Base-by-base conservation (phyloP, 495 filamentous ascomycete genomes). In the Penicillium angulare region DNA sequence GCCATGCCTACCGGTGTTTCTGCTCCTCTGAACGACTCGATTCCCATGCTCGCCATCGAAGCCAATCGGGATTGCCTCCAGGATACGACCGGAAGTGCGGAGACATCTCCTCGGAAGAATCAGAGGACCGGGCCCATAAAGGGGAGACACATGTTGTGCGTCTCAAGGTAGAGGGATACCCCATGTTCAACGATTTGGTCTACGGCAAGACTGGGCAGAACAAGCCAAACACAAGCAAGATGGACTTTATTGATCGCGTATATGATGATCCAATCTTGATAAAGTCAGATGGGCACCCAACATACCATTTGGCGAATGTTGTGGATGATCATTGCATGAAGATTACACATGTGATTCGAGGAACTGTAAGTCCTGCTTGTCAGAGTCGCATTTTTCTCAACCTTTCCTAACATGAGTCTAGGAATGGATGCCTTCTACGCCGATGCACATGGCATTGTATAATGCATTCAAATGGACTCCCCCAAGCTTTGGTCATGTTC, bases 271-370 rank as follows among this genome's bases (percentile, higher is more conserved):
- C 88, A 7, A 85, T 98, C 54, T 73, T 98, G 36, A 65, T 96
- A 22, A 98, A 97, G 68, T 84, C 83, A 7, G 93, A 98, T 60
- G 91, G 91, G 0, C 83, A 86, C 44, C 93, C 93, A 1, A 97
- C 93, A 7, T 98, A 98, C 61, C 93, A 97, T 65, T 84, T 98
- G 45, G 93, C 93, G 3, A 97, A 97, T 67, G 92, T 98, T 20
- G 86, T 98, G 17, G 93, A 98, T 65, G 93, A 98, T 65, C 89
- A 95, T 63, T 70, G 80, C 42, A 98, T 98, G 93, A 67, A 87
- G 43, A 95, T 98, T 61, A 97, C 90, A 3, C 92, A 97, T 69
- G 95, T 98, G 20, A 87, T 97, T 43, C 82, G 93, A 33, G 93
- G 90, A 42, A 81, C 85, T 7, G 90, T 89, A 68, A 64, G 85